Evolutionary conservation across 2,329 filamentous ascomycete genomes (phyloP), one percentile per base, ranked within the genome.

Genomic region (Fusarium albidum): DNA sequence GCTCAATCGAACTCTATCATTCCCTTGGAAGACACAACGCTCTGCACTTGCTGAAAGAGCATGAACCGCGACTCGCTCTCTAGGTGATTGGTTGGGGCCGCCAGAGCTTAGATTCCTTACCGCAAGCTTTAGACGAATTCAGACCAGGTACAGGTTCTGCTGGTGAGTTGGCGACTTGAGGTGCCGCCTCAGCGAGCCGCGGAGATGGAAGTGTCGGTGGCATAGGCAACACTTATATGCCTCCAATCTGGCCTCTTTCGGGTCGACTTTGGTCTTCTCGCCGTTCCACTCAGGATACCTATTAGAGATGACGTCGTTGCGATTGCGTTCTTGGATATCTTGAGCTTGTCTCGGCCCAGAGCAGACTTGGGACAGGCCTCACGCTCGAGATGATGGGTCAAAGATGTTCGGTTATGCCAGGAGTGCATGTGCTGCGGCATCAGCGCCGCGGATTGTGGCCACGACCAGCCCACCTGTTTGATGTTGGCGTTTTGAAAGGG

Each of bases 371-470:
- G 75, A 49, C 85, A 89, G 1, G 73, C 67, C n/a, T 80, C 79
- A 1, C 64, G 70, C 59, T 89, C 85, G 3, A 88, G 68, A 59
- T 88, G 82, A 66, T 85, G 73, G 0, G 73, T 66, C 3, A 87
- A 6, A 2, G 55, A 28, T 5, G 17, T 12, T 3, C 39, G 52
- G 40, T 89, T 85, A 38, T 68, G 63, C 6, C 71, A 71, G 0
- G 83, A 86, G 21, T 79, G 80, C 3, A 82, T 71, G 56, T 88
- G 85, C 83, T 87, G 9, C 4, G 4, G 2, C 1, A 9, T 63
- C 14, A 47, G 8, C 10, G 3, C 10, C 0, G 0, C 1, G 2
- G 9, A 21, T 21, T 15, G 8, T 7, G 2, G 1, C 12, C 0
- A 21, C 17, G 11, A 13, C n/a, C 1, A 27, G 2, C 39, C 27